Conservation (phyloP, 2,329 filamentous ascomycete genomes). For the Colletotrichum euphorbiae region DNA sequence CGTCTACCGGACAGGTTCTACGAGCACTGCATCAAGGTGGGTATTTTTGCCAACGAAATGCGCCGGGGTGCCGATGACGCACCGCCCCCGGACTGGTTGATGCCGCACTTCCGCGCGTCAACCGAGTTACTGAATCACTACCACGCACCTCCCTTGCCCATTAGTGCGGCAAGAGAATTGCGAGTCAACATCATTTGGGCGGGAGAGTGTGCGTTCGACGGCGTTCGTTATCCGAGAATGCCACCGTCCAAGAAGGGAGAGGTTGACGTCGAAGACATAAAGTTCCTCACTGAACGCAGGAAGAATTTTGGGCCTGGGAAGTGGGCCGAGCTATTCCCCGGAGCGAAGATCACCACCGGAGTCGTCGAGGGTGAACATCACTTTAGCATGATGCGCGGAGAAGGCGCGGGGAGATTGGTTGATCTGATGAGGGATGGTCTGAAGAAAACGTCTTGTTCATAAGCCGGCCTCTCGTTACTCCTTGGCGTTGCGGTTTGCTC, state of each 20-base stretch:
- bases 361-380: constrained; percentile 76
- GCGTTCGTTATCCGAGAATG: constrained; percentile 72
- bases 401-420: constrained; percentile 43
- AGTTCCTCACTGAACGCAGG: constrained; percentile 78
- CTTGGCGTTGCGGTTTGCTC: too few species aligned
- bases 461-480: too few species aligned
- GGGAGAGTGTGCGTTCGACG: constrained; percentile 77
- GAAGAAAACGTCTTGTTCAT: too few species aligned
- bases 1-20: constrained; percentile 73
- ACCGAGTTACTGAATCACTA: constrained; percentile 77
- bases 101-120: constrained; percentile 77
- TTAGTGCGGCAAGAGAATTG: constrained; percentile 68
- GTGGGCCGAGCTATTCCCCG: constrained; percentile 74
- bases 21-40: constrained; percentile 78
- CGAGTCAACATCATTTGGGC: constrained; percentile 76
- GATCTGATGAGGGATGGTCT: background rate
- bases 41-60: constrained; percentile 70
- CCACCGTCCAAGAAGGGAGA: constrained; percentile 68
- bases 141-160: constrained; percentile 64
- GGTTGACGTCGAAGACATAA: constrained; percentile 55
- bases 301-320: constrained; percentile 77
- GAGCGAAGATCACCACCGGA: constrained; percentile 69
- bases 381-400: constrained; percentile 82
- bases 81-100: constrained; percentile 76
- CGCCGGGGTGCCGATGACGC: constrained; percentile 55